These are phyloP conservation scores for Apophysomyces elegans DNA, from an alignment of 371 early-diverging fungal genomes.

Conservation along the genomic window DNA sequence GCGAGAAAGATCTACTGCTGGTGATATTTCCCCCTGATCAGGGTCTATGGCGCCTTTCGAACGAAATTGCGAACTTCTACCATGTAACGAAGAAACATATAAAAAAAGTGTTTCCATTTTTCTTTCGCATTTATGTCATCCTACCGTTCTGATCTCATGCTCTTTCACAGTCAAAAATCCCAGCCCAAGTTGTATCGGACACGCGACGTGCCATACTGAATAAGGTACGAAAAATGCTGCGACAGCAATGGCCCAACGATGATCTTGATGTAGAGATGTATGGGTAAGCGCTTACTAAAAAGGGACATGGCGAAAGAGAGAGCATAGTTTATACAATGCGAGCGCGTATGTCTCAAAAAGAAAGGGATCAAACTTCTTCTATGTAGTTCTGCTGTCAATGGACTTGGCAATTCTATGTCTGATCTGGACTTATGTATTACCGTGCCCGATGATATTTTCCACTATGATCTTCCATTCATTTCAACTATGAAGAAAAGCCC, in stretches of 20 bases:
- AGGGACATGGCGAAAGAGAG: neutral
- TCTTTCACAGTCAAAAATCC: neutral
- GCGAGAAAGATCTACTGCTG: neutral
- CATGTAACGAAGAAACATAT: neutral
- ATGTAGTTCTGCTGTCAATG: conserved; percentile 34
- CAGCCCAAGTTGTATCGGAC: neutral
- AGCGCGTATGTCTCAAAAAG: too few relatives aligned
- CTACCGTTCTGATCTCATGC: too few relatives aligned
- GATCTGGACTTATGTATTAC: conserved; percentile 43
- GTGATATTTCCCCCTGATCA: neutral
- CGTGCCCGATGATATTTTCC: conserved; percentile 26
- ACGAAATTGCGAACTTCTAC: neutral
- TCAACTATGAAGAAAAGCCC: neutral
- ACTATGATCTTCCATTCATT: conserved; percentile 9
- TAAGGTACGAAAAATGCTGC: conserved; percentile 13
- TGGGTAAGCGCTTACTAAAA: conserved; percentile 23
- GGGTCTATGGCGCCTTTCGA: neutral
- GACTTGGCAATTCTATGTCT: conserved; percentile 24
- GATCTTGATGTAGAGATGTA: conserved; percentile 26
- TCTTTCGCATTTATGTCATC: too few relatives aligned
- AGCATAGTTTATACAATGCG: neutral
- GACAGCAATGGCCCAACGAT: conserved; percentile 20
- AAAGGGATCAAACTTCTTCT: too few relatives aligned
- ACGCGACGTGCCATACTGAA: conserved; percentile 9
- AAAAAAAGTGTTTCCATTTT: too few relatives aligned